Conservation (phyloP, 805 yeast genomes). For the Nakazawaea sp. region DNA sequence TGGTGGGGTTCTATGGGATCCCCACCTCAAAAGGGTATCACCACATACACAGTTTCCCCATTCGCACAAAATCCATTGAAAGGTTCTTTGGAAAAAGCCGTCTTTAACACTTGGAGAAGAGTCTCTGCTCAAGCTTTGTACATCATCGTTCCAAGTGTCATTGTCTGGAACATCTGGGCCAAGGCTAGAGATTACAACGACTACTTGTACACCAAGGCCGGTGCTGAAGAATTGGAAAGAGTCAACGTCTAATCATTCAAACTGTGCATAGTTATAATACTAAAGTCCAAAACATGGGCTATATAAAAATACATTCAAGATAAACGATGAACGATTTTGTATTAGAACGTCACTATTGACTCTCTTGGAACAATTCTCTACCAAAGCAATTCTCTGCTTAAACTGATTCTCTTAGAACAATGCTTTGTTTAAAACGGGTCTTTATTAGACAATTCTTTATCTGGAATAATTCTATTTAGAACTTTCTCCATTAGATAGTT, state of each 20-base stretch:
- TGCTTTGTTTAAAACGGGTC: too few species aligned
- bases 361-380: too few species aligned
- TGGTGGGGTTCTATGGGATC: conserved; percentile 92
- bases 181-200: conserved; percentile 86
- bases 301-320: too few species aligned
- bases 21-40: conserved; percentile 80
- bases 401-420: too few species aligned
- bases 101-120: conserved; percentile 94
- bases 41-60: conserved; percentile 88
- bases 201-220: conserved; percentile 94
- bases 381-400: too few species aligned
- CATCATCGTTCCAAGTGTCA: conserved; percentile 67
- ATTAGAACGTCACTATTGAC: too few species aligned
- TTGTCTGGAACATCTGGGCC: conserved; percentile 85
- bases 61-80: conserved; percentile 89
- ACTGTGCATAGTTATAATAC: too few species aligned
- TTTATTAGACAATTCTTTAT: too few species aligned
- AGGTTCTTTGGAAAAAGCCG: conserved; percentile 77
- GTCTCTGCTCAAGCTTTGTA: conserved; percentile 77
- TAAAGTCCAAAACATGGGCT: too few species aligned
- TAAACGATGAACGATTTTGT: too few species aligned
- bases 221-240: conserved; percentile 88
- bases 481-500: too few species aligned
- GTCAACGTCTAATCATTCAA: conserved; percentile 34
- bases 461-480: too few species aligned